These are phyloP conservation scores for Casaregolazyma suthepensis DNA, from an alignment of 1,139 yeast genomes.

Conservation along the genomic window DNA sequence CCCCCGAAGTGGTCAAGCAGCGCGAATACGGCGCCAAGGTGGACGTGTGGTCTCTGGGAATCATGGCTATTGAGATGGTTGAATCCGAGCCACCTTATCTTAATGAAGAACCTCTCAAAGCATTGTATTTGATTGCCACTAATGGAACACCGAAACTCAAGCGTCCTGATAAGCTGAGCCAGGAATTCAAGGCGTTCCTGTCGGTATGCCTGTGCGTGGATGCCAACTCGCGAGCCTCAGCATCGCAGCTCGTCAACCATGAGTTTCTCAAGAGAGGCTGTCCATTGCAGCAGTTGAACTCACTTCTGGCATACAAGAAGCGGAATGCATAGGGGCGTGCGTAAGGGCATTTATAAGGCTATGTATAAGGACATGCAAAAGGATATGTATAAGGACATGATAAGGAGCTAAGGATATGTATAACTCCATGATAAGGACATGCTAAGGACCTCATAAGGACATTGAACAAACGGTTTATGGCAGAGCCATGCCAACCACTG, in stretches of 20 bases:
- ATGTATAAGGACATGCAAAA: no score
- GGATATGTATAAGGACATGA: no score
- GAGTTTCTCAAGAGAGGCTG: constrained; percentile 75
- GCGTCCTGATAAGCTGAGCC: constrained; percentile 72
- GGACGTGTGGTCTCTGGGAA: constrained; percentile 96
- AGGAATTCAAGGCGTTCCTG: constrained; percentile 77
- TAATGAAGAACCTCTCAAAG: constrained; percentile 91
- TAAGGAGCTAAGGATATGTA: no score
- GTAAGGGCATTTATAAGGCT: no score
- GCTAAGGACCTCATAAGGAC: no score
- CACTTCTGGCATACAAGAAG: constrained; percentile 63
- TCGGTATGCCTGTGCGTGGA: constrained; percentile 94
- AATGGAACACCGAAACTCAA: constrained; percentile 95
- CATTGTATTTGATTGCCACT: constrained; percentile 85
- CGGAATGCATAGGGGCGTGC: constrained; percentile 4
- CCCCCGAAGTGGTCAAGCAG: constrained; percentile 96
- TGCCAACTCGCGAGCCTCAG: constrained; percentile 83
- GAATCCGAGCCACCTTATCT: constrained; percentile 98
- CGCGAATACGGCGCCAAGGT: constrained; percentile 95
- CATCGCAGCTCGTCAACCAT: constrained; percentile 80
- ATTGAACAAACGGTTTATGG: no score
- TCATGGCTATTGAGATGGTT: constrained; percentile 97
- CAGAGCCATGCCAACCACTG: neutral
- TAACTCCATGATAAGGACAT: no score
- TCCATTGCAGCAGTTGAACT: constrained; percentile 57